phyloP scores from a whole-genome alignment of 208 protist genomes.

The Porcisia hertigi region DNA sequence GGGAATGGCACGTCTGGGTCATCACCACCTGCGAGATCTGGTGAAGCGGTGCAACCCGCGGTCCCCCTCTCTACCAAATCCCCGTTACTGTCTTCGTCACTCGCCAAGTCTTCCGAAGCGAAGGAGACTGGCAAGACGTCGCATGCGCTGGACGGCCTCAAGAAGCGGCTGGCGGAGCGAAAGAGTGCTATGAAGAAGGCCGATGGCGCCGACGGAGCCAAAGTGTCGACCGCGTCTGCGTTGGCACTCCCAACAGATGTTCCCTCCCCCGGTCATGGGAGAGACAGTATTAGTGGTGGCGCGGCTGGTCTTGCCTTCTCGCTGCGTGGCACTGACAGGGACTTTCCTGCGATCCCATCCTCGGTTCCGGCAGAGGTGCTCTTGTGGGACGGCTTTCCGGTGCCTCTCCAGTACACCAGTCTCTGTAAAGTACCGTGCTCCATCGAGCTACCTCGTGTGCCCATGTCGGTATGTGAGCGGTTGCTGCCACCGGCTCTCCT shows the following conservation, averaged over 20 bases:
- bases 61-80: neutral
- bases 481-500: slow-evolving; percentile 45
- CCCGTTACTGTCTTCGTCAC: neutral
- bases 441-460: slow-evolving; percentile 32
- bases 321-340: neutral
- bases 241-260: neutral
- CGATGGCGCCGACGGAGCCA: slow-evolving; percentile 1
- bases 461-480: slow-evolving; percentile 48
- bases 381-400: slow-evolving; percentile 30
- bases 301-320: slow-evolving; percentile 4
- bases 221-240: neutral
- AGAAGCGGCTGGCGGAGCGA: slow-evolving; percentile 51
- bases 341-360: slow-evolving; percentile 12
- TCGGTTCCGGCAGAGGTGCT: slow-evolving; percentile 4
- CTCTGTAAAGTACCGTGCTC: slow-evolving; percentile 17
- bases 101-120: neutral
- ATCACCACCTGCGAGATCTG: neutral
- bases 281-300: neutral
- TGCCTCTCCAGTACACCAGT: slow-evolving; percentile 28
- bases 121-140: slow-evolving; percentile 23
- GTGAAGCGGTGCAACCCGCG: neutral
- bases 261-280: neutral
- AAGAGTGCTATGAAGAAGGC: slow-evolving; percentile 36
- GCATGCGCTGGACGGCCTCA: slow-evolving; percentile 37
- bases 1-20: neutral